Evolutionary conservation across 768 basidiomycete genomes (phyloP).

Genomic region (Sarcodon aspratus): DNA sequence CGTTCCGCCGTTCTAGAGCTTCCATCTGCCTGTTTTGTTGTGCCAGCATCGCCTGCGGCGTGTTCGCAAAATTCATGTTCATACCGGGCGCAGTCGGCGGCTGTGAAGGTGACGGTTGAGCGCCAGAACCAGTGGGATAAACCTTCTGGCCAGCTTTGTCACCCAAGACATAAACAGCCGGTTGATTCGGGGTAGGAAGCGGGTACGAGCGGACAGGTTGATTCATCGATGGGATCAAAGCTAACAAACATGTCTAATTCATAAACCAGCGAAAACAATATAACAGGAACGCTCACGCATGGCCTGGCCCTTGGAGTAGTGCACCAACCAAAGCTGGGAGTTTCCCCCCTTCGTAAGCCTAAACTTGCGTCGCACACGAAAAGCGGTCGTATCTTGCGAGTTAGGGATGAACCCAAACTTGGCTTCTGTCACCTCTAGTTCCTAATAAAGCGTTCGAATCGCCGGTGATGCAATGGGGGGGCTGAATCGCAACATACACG

Average conservation of each 20-base stretch:
- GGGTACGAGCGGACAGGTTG: constrained; percentile 65
- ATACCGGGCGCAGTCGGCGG: constrained; percentile 1
- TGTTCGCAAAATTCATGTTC: constrained; percentile 7
- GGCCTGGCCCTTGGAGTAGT: constrained; percentile 58
- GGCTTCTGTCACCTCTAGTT: constrained; percentile 65
- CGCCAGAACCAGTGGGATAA: constrained; percentile 5
- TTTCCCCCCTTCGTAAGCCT: constrained; percentile 66
- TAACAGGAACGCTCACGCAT: constrained; percentile 37
- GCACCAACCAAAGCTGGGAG: constrained; percentile 61
- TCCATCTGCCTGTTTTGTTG: constrained; percentile 70
- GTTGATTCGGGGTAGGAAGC: constrained; percentile 53
- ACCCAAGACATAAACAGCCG: constrained; percentile 57
- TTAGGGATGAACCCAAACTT: constrained; percentile 74
- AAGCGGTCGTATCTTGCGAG: constrained; percentile 47
- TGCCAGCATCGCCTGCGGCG: constrained; percentile 55
- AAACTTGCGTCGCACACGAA: constrained; percentile 58
- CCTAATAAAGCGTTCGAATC: constrained; percentile 27
- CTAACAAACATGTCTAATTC: constrained; percentile 22
- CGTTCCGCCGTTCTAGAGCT: constrained; percentile 44
- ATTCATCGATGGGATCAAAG: constrained; percentile 45
- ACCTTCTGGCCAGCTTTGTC: constrained; percentile 67
- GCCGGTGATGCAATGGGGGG: not conserved
- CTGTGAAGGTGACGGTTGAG: constrained; percentile 1
- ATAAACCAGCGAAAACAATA: not conserved
- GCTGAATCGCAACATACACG: constrained; percentile 33